Evolutionary conservation across 352 stramenopile species (phyloP), one percentile per base, ranked within the genome.

Genomic region (Nothophytophthora sp.): DNA sequence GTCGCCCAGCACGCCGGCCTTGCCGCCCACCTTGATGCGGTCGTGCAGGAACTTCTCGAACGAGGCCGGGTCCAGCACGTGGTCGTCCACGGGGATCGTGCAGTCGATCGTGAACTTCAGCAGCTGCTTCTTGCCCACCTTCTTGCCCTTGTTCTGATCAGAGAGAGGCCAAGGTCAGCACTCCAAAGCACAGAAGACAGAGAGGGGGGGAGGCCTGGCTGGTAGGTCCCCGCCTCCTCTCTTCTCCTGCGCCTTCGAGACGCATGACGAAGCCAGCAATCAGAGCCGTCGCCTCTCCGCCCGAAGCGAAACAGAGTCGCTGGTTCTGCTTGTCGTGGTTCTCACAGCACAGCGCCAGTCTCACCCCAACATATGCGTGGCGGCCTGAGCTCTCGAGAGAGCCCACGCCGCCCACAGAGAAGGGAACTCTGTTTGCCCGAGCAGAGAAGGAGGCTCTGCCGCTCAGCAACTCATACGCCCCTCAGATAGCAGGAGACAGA

Each of bases 21-120:
- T 99, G 72, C 96, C 96, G 51, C 98, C 95, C 46, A 99, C 92
- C 85, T 99, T 99, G 67, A 99, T 99, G 47, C 94, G 84, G 70
- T 99, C 97, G 75, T 99, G 92, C 30, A 99, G 79, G 85, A 99
- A 99, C 81, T 99, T 99, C 88, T 99, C 97, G 80, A 99, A 99
- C 56, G 94, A 98, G 2, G 94, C 95, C 25, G 98, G 86, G 81
- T 99, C 98, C 44, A 99, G 80, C 35, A 99, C 96, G 61, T 99
- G 97, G 81, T 99, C 98, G 60, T 99, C 96, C 27, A 99, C 96
- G 39, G 98, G 98, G 55, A 97, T 88, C 43, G 88, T 97, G 80
- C 89, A 97, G 75, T 97, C 90, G 64, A 97, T 93, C 47, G 88
- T 96, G 76, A 96, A 97, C 85, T 96, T 97, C 23, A 96, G 76